Conservation (phyloP, 1,139 yeast species). For the Debaryomycetaceae sp. region DNA sequence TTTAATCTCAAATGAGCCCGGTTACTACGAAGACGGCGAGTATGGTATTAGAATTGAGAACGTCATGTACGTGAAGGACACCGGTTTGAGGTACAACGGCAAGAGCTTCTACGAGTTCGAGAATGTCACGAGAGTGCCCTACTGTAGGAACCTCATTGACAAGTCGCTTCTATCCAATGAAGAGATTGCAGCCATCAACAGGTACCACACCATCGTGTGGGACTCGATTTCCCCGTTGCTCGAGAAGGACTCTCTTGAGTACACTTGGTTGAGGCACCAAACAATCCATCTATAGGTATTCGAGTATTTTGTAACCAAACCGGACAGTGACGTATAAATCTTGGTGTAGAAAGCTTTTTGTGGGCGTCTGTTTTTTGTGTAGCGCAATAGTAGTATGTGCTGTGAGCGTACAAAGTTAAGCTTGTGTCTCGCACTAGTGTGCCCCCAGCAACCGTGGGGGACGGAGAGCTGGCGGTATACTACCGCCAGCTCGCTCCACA, state of each 20-base stretch:
- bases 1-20: slow-evolving; percentile 91
- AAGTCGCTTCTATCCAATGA: slow-evolving; percentile 42
- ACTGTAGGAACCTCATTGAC: slow-evolving; percentile 32
- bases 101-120: slow-evolving; percentile 70
- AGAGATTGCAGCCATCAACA: slow-evolving; percentile 67
- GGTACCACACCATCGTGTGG: slow-evolving; percentile 65
- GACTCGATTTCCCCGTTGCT: slow-evolving; percentile 46
- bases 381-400: no score
- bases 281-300: slow-evolving; percentile 39
- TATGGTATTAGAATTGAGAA: slow-evolving; percentile 94
- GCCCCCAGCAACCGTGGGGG: no score
- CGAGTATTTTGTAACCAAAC: neutral
- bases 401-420: no score
- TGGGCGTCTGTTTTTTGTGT: no score
- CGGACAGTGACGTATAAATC: no score
- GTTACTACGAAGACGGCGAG: slow-evolving; percentile 87
- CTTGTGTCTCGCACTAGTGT: no score
- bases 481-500: no score
- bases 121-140: slow-evolving; percentile 88
- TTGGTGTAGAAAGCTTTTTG: no score
- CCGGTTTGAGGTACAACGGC: slow-evolving; percentile 42
- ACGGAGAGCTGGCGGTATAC: no score
- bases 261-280: slow-evolving; percentile 75
- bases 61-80: slow-evolving; percentile 61
- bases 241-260: slow-evolving; percentile 50